Percentiles rank a stretch among this genome's conserved stretches.
phyloP scores from a whole-genome alignment of 257 asterid genomes.

The Forsythia viridissima region DNA sequence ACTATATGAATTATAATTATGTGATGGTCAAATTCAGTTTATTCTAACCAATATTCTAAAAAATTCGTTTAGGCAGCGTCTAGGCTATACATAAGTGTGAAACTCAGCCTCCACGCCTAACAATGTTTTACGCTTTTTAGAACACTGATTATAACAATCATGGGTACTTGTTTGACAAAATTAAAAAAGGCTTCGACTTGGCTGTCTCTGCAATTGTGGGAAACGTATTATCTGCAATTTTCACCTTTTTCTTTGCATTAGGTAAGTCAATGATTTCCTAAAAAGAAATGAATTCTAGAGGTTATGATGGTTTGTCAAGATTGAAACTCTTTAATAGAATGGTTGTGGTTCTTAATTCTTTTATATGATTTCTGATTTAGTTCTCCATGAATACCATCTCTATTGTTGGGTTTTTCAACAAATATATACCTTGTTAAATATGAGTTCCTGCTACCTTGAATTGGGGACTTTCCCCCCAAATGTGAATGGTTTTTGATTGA shows the following conservation, averaged over 20 bases:
- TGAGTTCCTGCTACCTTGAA: not conserved
- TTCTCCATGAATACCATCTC: too few species aligned
- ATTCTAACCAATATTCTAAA: not conserved
- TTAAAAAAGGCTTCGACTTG: constrained; percentile 62
- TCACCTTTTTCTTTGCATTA: constrained; percentile 89
- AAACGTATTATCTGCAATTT: constrained; percentile 82
- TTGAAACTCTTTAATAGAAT: constrained; percentile 1
- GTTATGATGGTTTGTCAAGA: not conserved
- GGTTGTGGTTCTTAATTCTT: constrained; percentile 20
- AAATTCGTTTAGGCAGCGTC: too few species aligned
- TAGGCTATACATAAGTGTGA: too few species aligned
- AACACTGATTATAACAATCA: not conserved
- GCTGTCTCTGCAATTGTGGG: constrained; percentile 77
- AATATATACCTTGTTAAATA: constrained; percentile 3
- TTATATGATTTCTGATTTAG: constrained; percentile 3
- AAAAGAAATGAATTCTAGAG: not conserved
- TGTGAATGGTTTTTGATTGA: too few species aligned
- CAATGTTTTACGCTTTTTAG: too few species aligned
- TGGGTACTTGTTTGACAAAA: constrained; percentile 56
- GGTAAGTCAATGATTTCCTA: constrained; percentile 42
- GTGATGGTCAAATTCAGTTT: not conserved
- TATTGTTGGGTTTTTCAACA: too few species aligned
- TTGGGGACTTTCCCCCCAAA: constrained; percentile 4
- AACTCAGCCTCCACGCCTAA: too few species aligned
- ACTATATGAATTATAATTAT: not conserved